These are phyloP conservation scores for Colletotrichum endophyticum DNA, from an alignment of 2,329 filamentous ascomycete species.

Conservation along the genomic window DNA sequence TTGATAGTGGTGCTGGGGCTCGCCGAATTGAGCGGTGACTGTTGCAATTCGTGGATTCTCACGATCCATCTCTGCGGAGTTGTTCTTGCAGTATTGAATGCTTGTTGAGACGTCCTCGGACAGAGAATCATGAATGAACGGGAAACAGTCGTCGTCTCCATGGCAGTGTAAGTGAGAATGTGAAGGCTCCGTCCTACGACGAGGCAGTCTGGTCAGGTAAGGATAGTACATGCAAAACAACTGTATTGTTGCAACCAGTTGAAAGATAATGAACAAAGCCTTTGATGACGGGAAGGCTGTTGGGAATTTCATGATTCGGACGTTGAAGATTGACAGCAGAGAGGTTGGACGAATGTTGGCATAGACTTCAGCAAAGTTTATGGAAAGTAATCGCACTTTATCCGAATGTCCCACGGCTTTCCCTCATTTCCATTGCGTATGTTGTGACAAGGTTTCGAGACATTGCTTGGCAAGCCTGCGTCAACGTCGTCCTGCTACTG, in stretches of 20 bases:
- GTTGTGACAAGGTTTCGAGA: neutral
- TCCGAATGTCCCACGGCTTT: neutral
- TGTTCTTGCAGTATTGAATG: neutral
- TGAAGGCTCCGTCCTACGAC: neutral
- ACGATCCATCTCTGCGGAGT: neutral
- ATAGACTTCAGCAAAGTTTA: neutral
- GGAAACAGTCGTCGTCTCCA: neutral
- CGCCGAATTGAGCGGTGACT: slow-evolving; percentile 13
- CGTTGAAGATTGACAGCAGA: rapidly evolving
- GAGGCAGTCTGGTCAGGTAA: neutral
- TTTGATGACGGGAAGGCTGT: neutral
- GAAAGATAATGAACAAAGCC: neutral
- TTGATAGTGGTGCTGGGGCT: neutral
- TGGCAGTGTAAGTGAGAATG: neutral
- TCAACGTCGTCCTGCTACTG: neutral
- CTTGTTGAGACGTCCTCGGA: neutral
- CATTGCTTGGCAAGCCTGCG: neutral
- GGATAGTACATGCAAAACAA: neutral
- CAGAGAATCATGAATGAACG: neutral
- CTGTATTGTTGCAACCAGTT: neutral
- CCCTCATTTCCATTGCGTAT: neutral
- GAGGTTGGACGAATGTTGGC: neutral
- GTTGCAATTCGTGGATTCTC: neutral
- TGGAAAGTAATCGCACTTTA: neutral
- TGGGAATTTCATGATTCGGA: neutral